A percentile compares a stretch with the other conserved stretches of the same genome.
These are phyloP conservation scores for Fraxinus dipetala DNA, from an alignment of 305 asterid genomes.

Conservation along the genomic window DNA sequence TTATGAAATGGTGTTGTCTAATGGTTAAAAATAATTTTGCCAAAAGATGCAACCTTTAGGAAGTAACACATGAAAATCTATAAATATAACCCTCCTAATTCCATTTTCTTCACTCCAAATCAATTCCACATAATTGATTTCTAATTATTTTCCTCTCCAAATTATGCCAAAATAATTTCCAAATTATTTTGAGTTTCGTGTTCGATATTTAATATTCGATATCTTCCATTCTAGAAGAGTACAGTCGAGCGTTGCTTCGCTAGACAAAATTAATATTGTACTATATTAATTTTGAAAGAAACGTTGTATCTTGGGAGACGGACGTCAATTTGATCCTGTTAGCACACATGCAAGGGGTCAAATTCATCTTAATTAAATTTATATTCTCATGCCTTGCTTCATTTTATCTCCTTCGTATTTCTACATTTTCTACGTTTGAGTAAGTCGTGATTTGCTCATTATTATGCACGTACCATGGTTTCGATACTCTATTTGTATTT, in stretches of 20 bases:
- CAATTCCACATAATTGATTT: neutral
- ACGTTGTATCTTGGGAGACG: neutral
- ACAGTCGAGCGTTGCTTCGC: neutral
- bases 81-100: too few species aligned
- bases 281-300: neutral
- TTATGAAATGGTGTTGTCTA: neutral
- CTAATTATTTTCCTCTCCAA: neutral
- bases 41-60: neutral
- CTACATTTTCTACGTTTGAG: neutral
- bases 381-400: neutral
- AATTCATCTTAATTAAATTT: too few species aligned
- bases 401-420: neutral
- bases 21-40: neutral
- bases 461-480: neutral
- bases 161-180: too few species aligned
- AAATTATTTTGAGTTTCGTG: neutral
- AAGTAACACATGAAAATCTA: neutral
- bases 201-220: neutral
- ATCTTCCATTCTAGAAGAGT: neutral
- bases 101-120: neutral
- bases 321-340: neutral
- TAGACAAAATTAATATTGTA: neutral
- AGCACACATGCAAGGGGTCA: neutral
- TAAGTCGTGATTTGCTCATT: neutral
- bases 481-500: neutral